Evolutionary conservation across 768 basidiomycete species (phyloP).

Genomic region (Lactarius hengduanensis): DNA sequence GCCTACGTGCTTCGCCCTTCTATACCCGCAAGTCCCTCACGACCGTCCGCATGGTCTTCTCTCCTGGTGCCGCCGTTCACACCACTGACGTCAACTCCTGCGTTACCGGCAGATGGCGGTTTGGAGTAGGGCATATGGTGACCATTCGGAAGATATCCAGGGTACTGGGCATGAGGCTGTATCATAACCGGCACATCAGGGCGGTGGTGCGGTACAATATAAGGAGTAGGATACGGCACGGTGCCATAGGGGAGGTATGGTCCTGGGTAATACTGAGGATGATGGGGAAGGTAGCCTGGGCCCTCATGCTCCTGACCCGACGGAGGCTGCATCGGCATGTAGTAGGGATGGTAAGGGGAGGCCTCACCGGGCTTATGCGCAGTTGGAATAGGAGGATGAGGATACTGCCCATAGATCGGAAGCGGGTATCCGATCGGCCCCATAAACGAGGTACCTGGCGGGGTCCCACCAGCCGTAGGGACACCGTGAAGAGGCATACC

Average conservation of each 20-base stretch:
- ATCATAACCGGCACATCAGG: slow-evolving; percentile 31
- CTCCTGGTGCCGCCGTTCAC: slow-evolving; percentile 28
- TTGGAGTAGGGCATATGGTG: slow-evolving; percentile 42
- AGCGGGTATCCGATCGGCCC: slow-evolving; percentile 52
- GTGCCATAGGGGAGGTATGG: slow-evolving; percentile 49
- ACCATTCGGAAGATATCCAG: slow-evolving; percentile 38
- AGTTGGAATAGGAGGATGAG: slow-evolving; percentile 44
- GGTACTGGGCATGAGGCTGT: slow-evolving; percentile 28
- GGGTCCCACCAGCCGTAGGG: slow-evolving; percentile 36
- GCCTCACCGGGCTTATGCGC: slow-evolving; percentile 52
- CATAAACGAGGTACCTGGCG: slow-evolving; percentile 55
- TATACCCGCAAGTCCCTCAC: slow-evolving; percentile 25
- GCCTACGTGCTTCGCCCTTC: slow-evolving; percentile 26
- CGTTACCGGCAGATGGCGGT: slow-evolving; percentile 38
- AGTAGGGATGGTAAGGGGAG: slow-evolving; percentile 53
- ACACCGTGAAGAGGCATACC: slow-evolving; percentile 35
- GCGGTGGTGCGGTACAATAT: slow-evolving; percentile 44
- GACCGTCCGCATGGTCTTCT: slow-evolving; percentile 23
- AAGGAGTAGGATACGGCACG: slow-evolving; percentile 47
- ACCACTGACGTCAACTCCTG: slow-evolving; percentile 32
- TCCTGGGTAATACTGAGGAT: slow-evolving; percentile 46
- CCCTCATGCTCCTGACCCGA: slow-evolving; percentile 38
- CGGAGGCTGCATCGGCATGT: slow-evolving; percentile 43
- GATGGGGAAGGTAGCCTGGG: slow-evolving; percentile 35
- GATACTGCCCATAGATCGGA: slow-evolving; percentile 56